Conservation (phyloP, 2,329 filamentous ascomycete genomes). For the Neoscytalidium dimidiatum region DNA sequence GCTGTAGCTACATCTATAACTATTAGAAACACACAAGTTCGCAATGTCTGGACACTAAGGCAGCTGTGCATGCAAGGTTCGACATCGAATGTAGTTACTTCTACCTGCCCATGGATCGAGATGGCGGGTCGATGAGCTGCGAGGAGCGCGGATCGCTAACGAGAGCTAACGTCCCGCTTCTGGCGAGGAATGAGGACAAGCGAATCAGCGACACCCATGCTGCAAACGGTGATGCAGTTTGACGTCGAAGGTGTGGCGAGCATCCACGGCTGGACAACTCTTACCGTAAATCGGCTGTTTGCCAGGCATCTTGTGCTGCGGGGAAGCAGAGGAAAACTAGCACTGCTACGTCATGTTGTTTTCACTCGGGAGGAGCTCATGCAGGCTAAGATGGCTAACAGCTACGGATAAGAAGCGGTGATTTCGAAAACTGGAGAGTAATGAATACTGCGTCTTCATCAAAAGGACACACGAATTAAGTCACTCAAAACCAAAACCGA, state of each 20-base stretch:
- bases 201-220: slow-evolving; percentile 4
- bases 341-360: slow-evolving; percentile 3
- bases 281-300: neutral
- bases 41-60: neutral
- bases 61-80: neutral
- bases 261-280: neutral
- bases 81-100: neutral
- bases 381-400: neutral
- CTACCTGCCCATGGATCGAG: neutral
- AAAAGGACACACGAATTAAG: too few relatives aligned
- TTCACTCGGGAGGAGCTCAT: neutral
- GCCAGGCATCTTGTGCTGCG: neutral
- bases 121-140: neutral
- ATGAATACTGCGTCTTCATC: neutral
- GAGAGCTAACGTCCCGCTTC: neutral
- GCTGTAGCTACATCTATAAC: neutral
- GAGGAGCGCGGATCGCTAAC: neutral
- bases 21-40: neutral
- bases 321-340: neutral
- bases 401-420: neutral
- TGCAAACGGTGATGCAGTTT: slow-evolving; percentile 13
- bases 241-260: slow-evolving; percentile 4
- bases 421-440: neutral
- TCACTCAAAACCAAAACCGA: too few relatives aligned
- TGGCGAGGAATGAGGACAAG: neutral